Evolutionary conservation across 2,329 filamentous ascomycete species (phyloP), one percentile per base, ranked within the genome.

Genomic region (Colletotrichum sp.): DNA sequence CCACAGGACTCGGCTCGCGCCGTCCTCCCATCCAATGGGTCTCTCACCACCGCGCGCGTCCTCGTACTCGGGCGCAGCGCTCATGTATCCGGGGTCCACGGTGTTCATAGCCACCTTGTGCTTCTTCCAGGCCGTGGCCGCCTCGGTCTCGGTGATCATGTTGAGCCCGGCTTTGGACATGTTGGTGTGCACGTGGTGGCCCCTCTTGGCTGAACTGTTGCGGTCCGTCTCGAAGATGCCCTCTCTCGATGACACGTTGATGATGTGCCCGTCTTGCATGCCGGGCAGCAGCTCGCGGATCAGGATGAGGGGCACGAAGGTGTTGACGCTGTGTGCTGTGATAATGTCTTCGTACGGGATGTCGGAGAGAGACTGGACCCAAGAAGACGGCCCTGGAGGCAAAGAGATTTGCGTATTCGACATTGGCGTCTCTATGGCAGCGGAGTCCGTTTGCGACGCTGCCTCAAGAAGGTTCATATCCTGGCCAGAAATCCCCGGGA

Each of bases 101-200:
- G 82, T 82, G 72, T 86, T 86, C 79, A 86, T 85, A 5, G 82
- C 83, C 25, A 85, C 81, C 15, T 78, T 57, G 12, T 79, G 76
- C 2, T 68, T 77, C 25, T 77, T 67, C 85, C 84, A 86, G 3
- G 81, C 79, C 8, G 65, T 52, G 0, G 72, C 75, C 7, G 83
- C 82, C 66, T 86, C 83, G 0, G 84, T 85, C 75, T 85, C 82
- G 1, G 84, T 86, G 60, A 85, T 83, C 84, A 86, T 86, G 77
- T 85, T 85, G 16, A 86, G 80, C 2, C 82, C 83, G 8, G 84
- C 84, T 65, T 86, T 86, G 25, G 82, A 83, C 82, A 85, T 85
- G 75, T 85, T 85, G 12, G 83, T 86, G 75, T 85, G 83, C 11
- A 85, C 83, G 61, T 86, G 83, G 48, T 79, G 78, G 8, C 84